Base-by-base conservation (phyloP, 768 basidiomycete genomes). In the Clavaria fumosa region DNA sequence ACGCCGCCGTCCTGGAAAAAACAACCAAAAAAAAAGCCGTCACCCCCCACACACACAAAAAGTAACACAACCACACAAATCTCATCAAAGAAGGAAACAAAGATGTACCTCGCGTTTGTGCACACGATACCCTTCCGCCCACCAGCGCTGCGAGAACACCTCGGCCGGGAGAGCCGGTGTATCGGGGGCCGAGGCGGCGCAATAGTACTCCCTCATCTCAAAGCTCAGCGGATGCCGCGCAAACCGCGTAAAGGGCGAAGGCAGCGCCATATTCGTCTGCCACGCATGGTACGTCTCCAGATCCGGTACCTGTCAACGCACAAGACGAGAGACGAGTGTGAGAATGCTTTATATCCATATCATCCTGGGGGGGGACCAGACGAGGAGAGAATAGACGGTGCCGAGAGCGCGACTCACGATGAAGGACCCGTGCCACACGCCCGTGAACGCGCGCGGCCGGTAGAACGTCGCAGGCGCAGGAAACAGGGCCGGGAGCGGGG, bases 1-100 rank as follows among this genome's bases (percentile, higher is more conserved):
- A 60, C 71, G 43, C 63, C 76, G 57, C 54, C 69, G 75, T 53
- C 63, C 59, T 19, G 58, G 61, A 33, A 57, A 57, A 51, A 63
- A 70, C 46, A 64, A 64, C 44, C 64, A 63, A 21, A 62, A 57
- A 47, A n/a, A n/a, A n/a, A n/a, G n/a, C n/a, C n/a, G n/a, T n/a
- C n/a, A n/a, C 65, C 66, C 31, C 67, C 50, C 62, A 33, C 63
- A 15, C 18, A 33, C 14, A 23, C 23, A 41, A 12, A 37, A 39
- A 15, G 12, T 7, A 34, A 17, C 10, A 61, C 38, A 28, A 28
- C 9, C 26, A 14, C 26, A 28, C 26, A 28, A 9, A 9, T 28
- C 14, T 9, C 26, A 9, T 14, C 9, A 14, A 28, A 9, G 26
- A 14, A 28, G 26, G 9, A 9, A 9, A 28, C 26, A 9, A 14